Evolutionary conservation across 345 rosid species (phyloP).

Genomic region (Salix suchowensis): DNA sequence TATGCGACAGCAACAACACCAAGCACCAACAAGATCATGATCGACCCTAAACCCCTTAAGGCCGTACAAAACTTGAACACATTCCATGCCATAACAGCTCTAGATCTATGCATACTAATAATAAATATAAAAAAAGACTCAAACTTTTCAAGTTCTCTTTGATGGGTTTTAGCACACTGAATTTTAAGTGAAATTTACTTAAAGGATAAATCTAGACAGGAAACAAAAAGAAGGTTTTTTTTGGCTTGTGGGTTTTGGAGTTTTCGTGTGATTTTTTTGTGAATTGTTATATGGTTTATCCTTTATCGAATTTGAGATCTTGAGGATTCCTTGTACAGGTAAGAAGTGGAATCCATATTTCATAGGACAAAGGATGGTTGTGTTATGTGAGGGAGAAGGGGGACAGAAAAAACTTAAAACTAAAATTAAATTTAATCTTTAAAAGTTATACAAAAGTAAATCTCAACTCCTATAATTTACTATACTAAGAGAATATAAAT

Average conservation of each 20-base stretch:
- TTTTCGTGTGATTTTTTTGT: not conserved
- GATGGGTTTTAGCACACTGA: not conserved
- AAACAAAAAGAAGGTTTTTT: not conserved
- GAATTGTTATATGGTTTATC: slow-evolving; percentile 31
- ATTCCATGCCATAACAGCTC: slow-evolving; percentile 97
- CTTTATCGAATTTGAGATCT: slow-evolving; percentile 30
- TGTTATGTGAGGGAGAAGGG: not conserved
- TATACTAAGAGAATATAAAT: too few species aligned
- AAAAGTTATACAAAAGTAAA: too few species aligned
- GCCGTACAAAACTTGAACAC: slow-evolving; percentile 96
- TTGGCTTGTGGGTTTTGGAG: not conserved
- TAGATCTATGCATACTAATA: slow-evolving; percentile 85
- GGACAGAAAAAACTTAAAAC: too few species aligned
- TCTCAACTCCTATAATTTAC: too few species aligned
- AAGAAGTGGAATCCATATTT: slow-evolving; percentile 24
- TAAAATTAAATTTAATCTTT: too few species aligned
- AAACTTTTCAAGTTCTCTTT: not conserved
- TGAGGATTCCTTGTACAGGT: slow-evolving; percentile 1
- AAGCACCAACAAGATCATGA: slow-evolving; percentile 91
- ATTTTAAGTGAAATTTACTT: not conserved
- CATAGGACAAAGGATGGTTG: not conserved
- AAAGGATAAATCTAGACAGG: not conserved
- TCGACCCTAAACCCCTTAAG: slow-evolving; percentile 88
- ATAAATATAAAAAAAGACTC: not conserved
- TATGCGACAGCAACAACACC: slow-evolving; percentile 92